These are phyloP conservation scores for Hymenoscyphus linearis DNA, from an alignment of 2,329 filamentous ascomycete genomes.

Conservation along the genomic window DNA sequence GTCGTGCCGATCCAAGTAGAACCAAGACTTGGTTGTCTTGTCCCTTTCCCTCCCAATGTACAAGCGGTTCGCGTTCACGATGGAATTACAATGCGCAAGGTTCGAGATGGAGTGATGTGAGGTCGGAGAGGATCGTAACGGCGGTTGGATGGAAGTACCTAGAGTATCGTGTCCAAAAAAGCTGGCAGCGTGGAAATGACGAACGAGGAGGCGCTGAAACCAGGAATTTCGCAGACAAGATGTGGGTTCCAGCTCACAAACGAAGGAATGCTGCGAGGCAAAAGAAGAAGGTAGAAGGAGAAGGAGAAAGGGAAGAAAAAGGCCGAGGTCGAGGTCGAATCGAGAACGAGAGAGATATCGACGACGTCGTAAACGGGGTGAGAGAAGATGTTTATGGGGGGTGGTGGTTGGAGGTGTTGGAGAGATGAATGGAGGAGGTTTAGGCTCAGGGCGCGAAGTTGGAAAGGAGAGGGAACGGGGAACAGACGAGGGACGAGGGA, in stretches of 20 bases:
- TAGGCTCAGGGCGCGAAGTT: not conserved
- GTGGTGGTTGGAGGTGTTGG: not conserved
- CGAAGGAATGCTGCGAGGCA: conserved; percentile 20
- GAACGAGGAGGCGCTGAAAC: conserved; percentile 13
- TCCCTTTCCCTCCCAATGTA: not conserved
- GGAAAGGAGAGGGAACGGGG: not conserved
- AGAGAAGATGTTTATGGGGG: not conserved
- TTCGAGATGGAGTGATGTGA: not conserved
- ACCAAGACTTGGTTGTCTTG: conserved; percentile 11
- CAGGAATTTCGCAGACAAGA: conserved; percentile 16
- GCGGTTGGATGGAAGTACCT: conserved; percentile 5
- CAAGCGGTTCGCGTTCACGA: not conserved
- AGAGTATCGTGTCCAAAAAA: conserved; percentile 8
- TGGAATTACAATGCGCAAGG: conserved; percentile 3
- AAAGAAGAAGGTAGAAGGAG: not conserved
- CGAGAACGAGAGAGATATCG: not conserved
- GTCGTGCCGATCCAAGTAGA: conserved; percentile 16
- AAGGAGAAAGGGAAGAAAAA: conserved; percentile 12
- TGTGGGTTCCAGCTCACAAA: conserved; percentile 28
- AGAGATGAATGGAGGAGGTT: not conserved
- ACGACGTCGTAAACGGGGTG: not conserved
- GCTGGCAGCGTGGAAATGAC: conserved; percentile 1
- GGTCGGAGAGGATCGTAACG: not conserved
- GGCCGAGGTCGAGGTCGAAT: conserved; percentile 8
- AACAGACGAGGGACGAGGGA: no score